phyloP scores from a whole-genome alignment of 2,329 filamentous ascomycete genomes.

The Penicillium occitanis region DNA sequence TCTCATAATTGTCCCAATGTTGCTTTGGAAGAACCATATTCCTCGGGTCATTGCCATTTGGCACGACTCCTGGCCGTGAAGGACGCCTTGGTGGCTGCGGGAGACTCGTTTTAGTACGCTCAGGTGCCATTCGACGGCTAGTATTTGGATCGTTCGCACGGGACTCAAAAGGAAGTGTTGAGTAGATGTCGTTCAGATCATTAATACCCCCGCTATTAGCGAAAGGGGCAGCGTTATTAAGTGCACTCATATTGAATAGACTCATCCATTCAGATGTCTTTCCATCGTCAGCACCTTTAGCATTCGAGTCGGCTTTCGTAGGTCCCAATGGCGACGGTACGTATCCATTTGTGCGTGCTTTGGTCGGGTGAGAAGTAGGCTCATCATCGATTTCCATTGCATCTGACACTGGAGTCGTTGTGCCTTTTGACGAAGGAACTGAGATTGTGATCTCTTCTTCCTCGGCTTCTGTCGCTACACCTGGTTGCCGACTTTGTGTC shows the following conservation, averaged over 20 bases:
- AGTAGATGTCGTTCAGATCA: conserved; percentile 54
- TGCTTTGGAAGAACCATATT: conserved; percentile 43
- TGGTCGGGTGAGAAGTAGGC: conserved; percentile 20
- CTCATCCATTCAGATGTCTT: conserved; percentile 22
- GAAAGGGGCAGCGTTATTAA: conserved; percentile 53
- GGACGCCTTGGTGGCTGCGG: conserved; percentile 56
- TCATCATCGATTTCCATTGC: conserved; percentile 51
- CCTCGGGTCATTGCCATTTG: conserved; percentile 32
- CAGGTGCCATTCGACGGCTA: conserved; percentile 37
- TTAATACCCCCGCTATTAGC: conserved; percentile 51
- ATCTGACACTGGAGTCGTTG: conserved; percentile 31
- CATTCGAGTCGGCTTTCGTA: conserved; percentile 21
- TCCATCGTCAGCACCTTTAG: conserved; percentile 23
- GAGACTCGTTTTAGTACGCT: conserved; percentile 44
- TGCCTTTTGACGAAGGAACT: conserved; percentile 23
- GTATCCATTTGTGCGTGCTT: conserved; percentile 20
- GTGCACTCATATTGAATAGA: conserved; percentile 50
- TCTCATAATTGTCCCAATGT: conserved; percentile 54
- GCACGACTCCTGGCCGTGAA: conserved; percentile 30
- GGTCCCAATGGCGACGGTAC: conserved; percentile 24
- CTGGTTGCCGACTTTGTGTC: conserved; percentile 35
- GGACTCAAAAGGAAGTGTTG: conserved; percentile 60
- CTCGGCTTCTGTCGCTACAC: conserved; percentile 41
- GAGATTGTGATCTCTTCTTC: conserved; percentile 37
- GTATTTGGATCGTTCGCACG: conserved; percentile 48